Conservation (phyloP, 1,284 basidiomycete genomes). For the Cryptococcus sp. region DNA sequence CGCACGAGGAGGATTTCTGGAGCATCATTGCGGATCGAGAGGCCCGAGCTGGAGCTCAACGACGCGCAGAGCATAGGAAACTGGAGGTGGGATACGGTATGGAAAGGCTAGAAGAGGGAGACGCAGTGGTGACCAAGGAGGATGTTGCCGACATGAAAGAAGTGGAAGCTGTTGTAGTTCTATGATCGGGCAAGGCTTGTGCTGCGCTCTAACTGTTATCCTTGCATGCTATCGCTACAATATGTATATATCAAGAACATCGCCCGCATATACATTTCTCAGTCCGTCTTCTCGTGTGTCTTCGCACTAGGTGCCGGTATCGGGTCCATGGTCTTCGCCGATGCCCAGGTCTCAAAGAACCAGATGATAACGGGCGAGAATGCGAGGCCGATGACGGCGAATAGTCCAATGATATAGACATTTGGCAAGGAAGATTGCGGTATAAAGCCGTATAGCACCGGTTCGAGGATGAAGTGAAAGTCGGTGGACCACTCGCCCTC, state of each 20-base stretch:
- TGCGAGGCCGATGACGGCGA: conserved; percentile 7
- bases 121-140: conserved; percentile 4
- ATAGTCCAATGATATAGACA: conserved; percentile 16
- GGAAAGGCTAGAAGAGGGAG: too few species aligned
- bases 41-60: conserved; percentile 6
- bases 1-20: conserved; percentile 27
- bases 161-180: conserved; percentile 24
- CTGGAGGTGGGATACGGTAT: too few species aligned
- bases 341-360: conserved; percentile 6
- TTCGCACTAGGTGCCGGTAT: too few species aligned
- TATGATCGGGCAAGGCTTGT: too few species aligned
- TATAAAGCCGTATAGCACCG: conserved; percentile 27
- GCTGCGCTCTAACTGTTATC: too few species aligned
- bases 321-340: background rate
- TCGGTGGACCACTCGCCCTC: conserved; percentile 6
- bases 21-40: conserved; percentile 22
- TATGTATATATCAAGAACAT: too few species aligned
- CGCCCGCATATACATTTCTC: too few species aligned
- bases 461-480: conserved; percentile 31
- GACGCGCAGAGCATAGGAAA: conserved; percentile 12
- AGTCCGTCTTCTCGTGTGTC: too few species aligned
- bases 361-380: conserved; percentile 14
- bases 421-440: conserved; percentile 27
- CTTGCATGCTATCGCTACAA: background rate
- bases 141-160: conserved; percentile 23